Evolutionary conservation across 805 yeast species (phyloP), one percentile per base, ranked within the genome.

Genomic region (Cyberlindnera veronae): DNA sequence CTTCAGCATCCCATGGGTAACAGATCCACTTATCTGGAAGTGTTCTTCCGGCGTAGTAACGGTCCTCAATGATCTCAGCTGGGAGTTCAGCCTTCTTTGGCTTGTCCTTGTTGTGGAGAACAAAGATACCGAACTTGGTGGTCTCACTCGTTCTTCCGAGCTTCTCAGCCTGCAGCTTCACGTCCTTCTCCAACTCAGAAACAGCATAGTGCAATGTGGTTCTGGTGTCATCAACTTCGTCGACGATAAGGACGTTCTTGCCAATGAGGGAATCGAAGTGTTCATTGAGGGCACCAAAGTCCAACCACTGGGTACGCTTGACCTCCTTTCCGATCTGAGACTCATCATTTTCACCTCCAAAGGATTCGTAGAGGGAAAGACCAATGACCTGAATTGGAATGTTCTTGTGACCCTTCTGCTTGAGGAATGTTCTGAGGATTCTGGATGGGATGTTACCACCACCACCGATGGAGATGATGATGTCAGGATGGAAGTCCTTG

Each of bases 141-240:
- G 66, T 62, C 53, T 79, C 85, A 50, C 74, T 63, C 39, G 69
- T 56, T 50, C 84, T 76, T 29, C 82, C 81, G 41, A 79, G 66
- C 54, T 71, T 69, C 45, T 64, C 66, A 48, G 86, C 86, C 52
- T 80, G 79, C 39, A 69, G 73, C 36, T 66, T 64, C 32, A 85
- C 80, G 44, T 72, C 77, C 35, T 63, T 60, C 59, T 79, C 74
- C 48, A 87, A 69, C 63, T 87, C 95, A 10, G 78, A 69, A 29
- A 86, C 75, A 3, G 95, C 95, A 57, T 86, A 87, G 60, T 84
- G 91, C 42, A 87, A 68, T 3, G 95, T 87, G 38, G 95, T 87
- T 71, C 95, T 82, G 18, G 95, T 85, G 60, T 87, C 95, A 62
- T 87, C 95, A 34, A 87, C 95, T 67, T 87, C 95, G 62, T 87